Base-by-base conservation (phyloP, 2,329 filamentous ascomycete genomes). In the Fusarium odoratissimum region DNA sequence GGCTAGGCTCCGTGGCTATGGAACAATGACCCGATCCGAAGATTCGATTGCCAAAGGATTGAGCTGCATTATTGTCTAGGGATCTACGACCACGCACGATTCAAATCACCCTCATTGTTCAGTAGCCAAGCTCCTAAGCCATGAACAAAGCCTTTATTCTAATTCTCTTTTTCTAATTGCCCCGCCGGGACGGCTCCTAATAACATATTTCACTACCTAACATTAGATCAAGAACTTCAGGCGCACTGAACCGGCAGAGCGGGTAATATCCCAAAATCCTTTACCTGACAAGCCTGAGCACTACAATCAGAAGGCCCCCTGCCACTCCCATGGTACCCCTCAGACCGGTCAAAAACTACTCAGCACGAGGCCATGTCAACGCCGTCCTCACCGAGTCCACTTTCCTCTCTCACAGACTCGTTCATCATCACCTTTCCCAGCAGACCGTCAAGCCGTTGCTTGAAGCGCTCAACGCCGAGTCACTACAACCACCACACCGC, bases 341-440 rank as follows among this genome's bases (percentile, higher is more conserved):
- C 81, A 82, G 80, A 82, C 80, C 80, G 81, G 79, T 80, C 71
- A 80, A 79, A 82, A 81, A 82, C 80, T 82, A 79, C 81, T 80
- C 80, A 83, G 80, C 79, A 82, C 80, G 79, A 75, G 77, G 77
- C 77, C 76, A 77, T 79, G 79, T 77, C 76, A 69, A 81, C 72
- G 76, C 75, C 75, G 73, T 80, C 75, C 78, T 83, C 81, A 83
- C 82, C 82, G 82, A 82, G 80, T 81, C 78, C 79, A 80, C 79
- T 81, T 80, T 80, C 76, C 76, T 79, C 79, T 78, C 75, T 76
- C 69, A 75, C 80, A 79, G 79, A 78, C 80, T 80, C 77, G 77
- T 80, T 76, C 71, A 79, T 80, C 77, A 73, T 79, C 79, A 67
- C 77, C 76, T 67, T 77, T 78, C 76, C 76, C 66, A 78, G 76